Evolutionary conservation across 768 basidiomycete genomes (phyloP), one percentile per base, ranked within the genome.

Genomic region (Mycena epipterygia): DNA sequence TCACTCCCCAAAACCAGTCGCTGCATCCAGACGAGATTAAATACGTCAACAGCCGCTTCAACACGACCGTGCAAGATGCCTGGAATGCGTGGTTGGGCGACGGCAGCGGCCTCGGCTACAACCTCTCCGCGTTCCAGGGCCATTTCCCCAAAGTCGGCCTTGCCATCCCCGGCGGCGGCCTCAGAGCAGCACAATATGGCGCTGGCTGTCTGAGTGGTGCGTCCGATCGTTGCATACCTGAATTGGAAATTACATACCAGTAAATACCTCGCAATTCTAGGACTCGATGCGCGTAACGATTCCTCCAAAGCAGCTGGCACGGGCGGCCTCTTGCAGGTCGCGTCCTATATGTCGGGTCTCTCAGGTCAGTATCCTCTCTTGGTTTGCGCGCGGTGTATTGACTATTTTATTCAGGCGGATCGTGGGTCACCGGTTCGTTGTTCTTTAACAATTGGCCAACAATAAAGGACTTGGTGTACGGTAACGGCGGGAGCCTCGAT

Each of bases 141-240:
- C 77, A 79, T 29, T 84, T 87, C 64, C 88, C 90, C 14, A 85
- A 82, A 60, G 79, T 93, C 29, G 92, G 87, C 2, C 82, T 93
- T 57, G 92, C 92, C 1, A 80, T 93, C 13, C 90, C 90, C 27
- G 94, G 94, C 2, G 91, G 91, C 17, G 93, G 93, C 0, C 86
- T 90, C 44, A 84, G 94, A 42, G 88, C 92, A 0, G 91, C 91
- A 0, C 87, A 89, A 68, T 92, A 86, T 64, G 91, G 88, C 25
- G 93, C 90, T 0, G 91, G 85, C 12, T 85, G 88, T 59, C 74
- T 91, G 23, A 84, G 81, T 17, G 90, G 72, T 73, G 19, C 33
- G 72, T 62, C n/a, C 29, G 25, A 29, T 39, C 27, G 51, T 23
- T 29, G 3, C 29, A 3, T n/a, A n/a, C n/a, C 11, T 5, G 0